A percentile compares a stretch with the other conserved stretches of the same genome.
These are phyloP conservation scores for Triticum urartu DNA, from an alignment of 176 grass and related monocot genomes.

Conservation along the genomic window DNA sequence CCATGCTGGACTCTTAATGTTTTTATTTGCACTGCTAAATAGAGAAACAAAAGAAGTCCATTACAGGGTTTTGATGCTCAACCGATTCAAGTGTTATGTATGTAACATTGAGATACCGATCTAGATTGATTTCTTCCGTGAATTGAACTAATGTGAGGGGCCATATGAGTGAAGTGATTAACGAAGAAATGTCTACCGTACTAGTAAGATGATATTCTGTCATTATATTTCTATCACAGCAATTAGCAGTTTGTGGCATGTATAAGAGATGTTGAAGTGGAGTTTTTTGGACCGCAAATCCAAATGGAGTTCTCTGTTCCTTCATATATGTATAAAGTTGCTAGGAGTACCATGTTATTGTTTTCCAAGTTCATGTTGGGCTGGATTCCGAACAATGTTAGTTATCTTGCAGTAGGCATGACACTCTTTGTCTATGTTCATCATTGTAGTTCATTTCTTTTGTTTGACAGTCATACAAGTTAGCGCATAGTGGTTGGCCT, in stretches of 20 bases:
- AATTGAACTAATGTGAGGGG: background rate
- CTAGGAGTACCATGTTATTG: background rate
- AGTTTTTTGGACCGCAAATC: background rate
- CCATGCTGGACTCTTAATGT: background rate
- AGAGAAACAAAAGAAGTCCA: background rate
- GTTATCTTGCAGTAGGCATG: slow-evolving; percentile 10
- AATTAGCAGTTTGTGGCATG: background rate
- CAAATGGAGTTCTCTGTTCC: background rate
- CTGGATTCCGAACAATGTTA: background rate
- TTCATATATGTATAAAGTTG: background rate
- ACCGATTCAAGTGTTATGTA: background rate
- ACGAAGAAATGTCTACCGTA: background rate
- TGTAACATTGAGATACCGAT: background rate
- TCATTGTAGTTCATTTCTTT: background rate
- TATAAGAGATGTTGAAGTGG: background rate
- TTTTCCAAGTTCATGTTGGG: slow-evolving; percentile 6
- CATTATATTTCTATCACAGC: background rate
- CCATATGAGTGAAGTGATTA: background rate
- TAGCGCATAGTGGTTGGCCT: background rate
- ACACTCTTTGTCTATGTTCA: slow-evolving; percentile 10
- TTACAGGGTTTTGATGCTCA: background rate
- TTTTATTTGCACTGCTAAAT: background rate
- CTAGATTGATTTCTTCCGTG: background rate
- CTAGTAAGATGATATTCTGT: background rate
- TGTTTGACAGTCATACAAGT: background rate